Evolutionary conservation across 331 rosid species (phyloP).

Genomic region (Cydonia oblonga): DNA sequence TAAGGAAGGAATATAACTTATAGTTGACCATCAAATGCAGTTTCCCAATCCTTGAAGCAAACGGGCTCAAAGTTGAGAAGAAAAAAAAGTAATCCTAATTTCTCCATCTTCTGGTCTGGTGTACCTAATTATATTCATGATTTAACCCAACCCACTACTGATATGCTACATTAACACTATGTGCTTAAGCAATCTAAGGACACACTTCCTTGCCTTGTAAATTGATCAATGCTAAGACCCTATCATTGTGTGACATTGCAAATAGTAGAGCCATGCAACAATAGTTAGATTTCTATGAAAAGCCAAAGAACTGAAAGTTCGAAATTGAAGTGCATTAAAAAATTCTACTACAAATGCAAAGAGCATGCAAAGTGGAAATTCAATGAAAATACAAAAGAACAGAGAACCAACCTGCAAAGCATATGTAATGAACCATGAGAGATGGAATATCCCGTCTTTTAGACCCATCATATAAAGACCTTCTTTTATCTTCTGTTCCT

Average conservation of each 20-base stretch:
- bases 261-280: neutral
- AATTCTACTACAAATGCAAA: neutral
- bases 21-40: neutral
- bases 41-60: neutral
- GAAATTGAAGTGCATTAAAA: too few species aligned
- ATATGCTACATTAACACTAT: neutral
- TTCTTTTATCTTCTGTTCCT: slow-evolving; percentile 5
- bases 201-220: neutral
- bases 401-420: slow-evolving; percentile 56
- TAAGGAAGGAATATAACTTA: neutral
- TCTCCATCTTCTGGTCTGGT: neutral
- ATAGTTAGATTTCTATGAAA: neutral
- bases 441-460: slow-evolving; percentile 72
- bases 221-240: neutral
- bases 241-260: neutral
- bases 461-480: slow-evolving; percentile 98
- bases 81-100: neutral
- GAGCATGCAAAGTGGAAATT: neutral
- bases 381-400: neutral
- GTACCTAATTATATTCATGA: neutral
- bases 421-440: slow-evolving; percentile 89
- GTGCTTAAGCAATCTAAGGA: neutral
- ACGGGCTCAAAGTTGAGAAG: neutral
- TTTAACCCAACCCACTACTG: neutral
- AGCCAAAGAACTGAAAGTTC: neutral